Percentiles rank a stretch among this genome's conserved stretches.
These are phyloP conservation scores for Carex cristatella DNA, from an alignment of 176 grass and related monocot species.

Conservation along the genomic window DNA sequence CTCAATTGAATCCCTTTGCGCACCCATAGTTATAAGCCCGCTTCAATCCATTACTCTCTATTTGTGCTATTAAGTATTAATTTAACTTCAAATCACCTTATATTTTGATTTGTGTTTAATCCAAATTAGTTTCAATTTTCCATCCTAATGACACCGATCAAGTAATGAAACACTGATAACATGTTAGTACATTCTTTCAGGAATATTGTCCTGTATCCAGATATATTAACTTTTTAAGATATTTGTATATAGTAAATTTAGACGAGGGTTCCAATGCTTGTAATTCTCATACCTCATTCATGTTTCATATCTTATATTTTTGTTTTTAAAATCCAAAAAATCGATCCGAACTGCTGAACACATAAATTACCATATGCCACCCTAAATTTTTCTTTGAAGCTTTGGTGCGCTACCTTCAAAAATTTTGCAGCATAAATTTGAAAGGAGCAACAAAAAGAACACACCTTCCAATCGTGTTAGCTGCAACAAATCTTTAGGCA, in stretches of 20 bases:
- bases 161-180: neutral
- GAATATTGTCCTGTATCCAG: neutral
- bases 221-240: neutral
- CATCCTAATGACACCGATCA: neutral
- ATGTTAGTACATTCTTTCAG: neutral
- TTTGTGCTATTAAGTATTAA: neutral
- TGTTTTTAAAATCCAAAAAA: too few relatives aligned
- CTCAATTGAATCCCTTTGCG: neutral
- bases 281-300: too few relatives aligned
- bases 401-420: too few relatives aligned
- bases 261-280: too few relatives aligned
- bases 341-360: too few relatives aligned
- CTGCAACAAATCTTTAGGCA: constrained; percentile 29
- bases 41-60: neutral
- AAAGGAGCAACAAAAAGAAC: neutral
- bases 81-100: neutral
- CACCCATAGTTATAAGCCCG: neutral
- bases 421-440: constrained; percentile 36
- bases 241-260: neutral
- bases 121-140: neutral
- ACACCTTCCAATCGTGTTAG: constrained; percentile 37
- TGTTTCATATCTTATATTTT: too few relatives aligned
- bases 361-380: too few relatives aligned
- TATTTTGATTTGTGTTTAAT: neutral
- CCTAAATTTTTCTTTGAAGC: too few relatives aligned